Evolutionary conservation across 1,284 basidiomycete species (phyloP).

Genomic region (Garcileccinum viscosum): DNA sequence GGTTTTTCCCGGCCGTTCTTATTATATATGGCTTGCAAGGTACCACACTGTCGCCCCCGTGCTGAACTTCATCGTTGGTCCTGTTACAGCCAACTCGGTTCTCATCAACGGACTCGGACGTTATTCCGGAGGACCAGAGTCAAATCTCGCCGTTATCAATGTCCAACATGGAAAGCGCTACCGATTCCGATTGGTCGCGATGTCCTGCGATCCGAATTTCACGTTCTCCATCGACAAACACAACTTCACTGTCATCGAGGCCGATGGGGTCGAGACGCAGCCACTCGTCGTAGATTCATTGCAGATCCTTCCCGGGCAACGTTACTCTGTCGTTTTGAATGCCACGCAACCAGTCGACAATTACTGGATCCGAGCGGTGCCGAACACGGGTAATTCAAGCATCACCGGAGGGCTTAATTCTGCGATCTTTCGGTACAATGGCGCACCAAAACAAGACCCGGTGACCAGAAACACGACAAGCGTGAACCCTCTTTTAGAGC

Average conservation of each 20-base stretch:
- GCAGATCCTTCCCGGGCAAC: conserved; percentile 42
- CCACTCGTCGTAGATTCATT: conserved; percentile 40
- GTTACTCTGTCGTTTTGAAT: conserved; percentile 46
- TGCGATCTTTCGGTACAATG: conserved; percentile 60
- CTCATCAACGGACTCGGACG: conserved; percentile 59
- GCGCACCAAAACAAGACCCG: conserved; percentile 51
- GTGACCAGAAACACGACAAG: conserved; percentile 36
- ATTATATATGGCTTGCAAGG: conserved; percentile 40
- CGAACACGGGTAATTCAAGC: conserved; percentile 13
- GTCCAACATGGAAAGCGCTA: conserved; percentile 42
- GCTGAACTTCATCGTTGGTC: conserved; percentile 22
- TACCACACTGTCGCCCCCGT: conserved; percentile 32
- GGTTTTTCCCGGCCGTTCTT: background rate
- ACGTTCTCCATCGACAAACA: conserved; percentile 51
- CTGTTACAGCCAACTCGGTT: conserved; percentile 28
- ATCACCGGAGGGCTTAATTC: conserved; percentile 50
- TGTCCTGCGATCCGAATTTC: conserved; percentile 46
- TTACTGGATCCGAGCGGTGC: conserved; percentile 44
- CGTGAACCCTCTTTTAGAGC: conserved; percentile 37
- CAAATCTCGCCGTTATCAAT: conserved; percentile 30
- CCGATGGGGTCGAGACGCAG: conserved; percentile 41
- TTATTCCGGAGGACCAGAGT: conserved; percentile 43
- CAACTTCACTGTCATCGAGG: conserved; percentile 47
- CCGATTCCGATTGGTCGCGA: conserved; percentile 49
- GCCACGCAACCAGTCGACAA: conserved; percentile 44